A percentile compares a stretch with the other conserved stretches of the same genome.
phyloP scores from a whole-genome alignment of 306 rosid species.

The Fagus crenata region DNA sequence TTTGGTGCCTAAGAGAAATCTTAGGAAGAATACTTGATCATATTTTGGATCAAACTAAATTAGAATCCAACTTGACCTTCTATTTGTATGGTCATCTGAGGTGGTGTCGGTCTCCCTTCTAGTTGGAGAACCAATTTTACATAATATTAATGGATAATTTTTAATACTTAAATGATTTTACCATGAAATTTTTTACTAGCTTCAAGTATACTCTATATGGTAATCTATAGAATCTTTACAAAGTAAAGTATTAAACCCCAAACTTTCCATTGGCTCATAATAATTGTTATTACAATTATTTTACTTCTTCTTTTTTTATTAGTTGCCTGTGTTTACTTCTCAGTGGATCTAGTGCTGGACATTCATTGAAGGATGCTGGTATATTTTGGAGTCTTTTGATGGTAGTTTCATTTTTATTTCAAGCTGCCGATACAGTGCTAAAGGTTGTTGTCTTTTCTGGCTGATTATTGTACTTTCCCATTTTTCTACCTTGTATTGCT shows the following conservation, averaged over 20 bases:
- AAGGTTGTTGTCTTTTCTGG: slow-evolving; percentile 55
- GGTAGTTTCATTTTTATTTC: slow-evolving; percentile 82
- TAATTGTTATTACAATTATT: background rate
- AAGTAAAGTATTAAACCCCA: background rate
- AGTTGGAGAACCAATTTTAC: slow-evolving; percentile 11
- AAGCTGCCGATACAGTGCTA: slow-evolving; percentile 81
- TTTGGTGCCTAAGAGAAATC: background rate
- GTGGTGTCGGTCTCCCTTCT: background rate
- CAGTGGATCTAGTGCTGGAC: slow-evolving; percentile 82
- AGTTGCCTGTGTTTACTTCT: slow-evolving; percentile 32
- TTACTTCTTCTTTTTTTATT: background rate
- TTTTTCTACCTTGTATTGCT: slow-evolving; percentile 22
- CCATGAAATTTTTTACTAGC: background rate
- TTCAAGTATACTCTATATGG: background rate
- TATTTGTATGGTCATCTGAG: background rate
- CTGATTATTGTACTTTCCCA: slow-evolving; percentile 24
- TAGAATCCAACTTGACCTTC: background rate
- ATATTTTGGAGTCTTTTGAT: slow-evolving; percentile 85
- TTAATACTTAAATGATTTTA: background rate
- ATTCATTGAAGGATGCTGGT: slow-evolving; percentile 77
- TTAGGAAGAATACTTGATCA: background rate
- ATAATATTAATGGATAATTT: background rate
- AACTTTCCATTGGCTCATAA: background rate
- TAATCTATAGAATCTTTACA: background rate
- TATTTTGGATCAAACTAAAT: background rate